Percentiles rank a stretch among this genome's conserved stretches.
These are phyloP conservation scores for Hansfordia pulvinata DNA, from an alignment of 2,329 filamentous ascomycete genomes.

Conservation along the genomic window DNA sequence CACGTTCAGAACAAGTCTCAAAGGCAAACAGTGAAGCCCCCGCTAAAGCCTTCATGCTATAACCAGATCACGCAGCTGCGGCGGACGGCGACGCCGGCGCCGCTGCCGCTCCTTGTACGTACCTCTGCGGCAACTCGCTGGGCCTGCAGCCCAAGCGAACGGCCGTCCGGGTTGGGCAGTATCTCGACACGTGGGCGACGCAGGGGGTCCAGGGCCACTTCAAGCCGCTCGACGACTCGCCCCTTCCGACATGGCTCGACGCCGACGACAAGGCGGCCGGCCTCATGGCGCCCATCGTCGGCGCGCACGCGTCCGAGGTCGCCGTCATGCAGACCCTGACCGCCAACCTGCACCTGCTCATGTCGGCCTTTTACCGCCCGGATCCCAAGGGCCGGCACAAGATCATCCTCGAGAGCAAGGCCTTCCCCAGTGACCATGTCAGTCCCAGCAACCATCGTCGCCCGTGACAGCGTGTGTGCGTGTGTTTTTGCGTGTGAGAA, in stretches of 20 bases:
- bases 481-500: too few species aligned
- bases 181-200: constrained; percentile 72
- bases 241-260: constrained; percentile 61
- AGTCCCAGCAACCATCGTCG: constrained; percentile 10
- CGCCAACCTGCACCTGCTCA: constrained; percentile 65
- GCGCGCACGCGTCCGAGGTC: constrained; percentile 58
- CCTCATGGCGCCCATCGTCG: constrained; percentile 61
- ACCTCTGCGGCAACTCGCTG: constrained; percentile 83
- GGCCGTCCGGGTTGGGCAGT: constrained; percentile 52
- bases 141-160: constrained; percentile 72
- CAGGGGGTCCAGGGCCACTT: constrained; percentile 83
- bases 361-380: constrained; percentile 75
- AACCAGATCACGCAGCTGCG: too few species aligned
- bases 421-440: constrained; percentile 78
- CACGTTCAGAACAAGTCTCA: too few species aligned
- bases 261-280: constrained; percentile 62
- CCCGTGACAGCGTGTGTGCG: too few species aligned
- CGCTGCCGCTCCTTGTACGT: too few species aligned
- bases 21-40: too few species aligned
- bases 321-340: constrained; percentile 84
- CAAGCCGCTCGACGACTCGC: constrained; percentile 49
- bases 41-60: too few species aligned
- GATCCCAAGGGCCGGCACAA: constrained; percentile 52
- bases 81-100: constrained; percentile 21
- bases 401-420: constrained; percentile 80